Evolutionary conservation across 805 yeast species (phyloP).

Genomic region (Myxozyma geophila): DNA sequence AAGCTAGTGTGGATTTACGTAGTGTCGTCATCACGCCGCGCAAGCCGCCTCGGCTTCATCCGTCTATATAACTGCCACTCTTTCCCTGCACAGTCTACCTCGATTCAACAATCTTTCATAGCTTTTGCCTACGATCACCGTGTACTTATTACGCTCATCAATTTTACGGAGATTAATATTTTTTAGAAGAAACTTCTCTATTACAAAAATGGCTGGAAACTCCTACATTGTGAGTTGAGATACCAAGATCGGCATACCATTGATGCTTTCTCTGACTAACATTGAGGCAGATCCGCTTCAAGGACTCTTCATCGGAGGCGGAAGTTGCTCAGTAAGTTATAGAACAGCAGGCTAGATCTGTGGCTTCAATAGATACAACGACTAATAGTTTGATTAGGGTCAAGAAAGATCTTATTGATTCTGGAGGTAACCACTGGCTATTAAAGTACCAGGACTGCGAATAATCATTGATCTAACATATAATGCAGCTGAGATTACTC

Average conservation of each 20-base stretch:
- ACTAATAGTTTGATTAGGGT: conserved; percentile 14
- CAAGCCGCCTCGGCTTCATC: conserved; percentile 6
- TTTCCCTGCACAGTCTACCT: no score
- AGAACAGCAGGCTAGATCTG: no score
- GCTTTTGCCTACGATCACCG: background rate
- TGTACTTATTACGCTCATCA: background rate
- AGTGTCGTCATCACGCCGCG: conserved; percentile 18
- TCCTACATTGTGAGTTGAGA: conserved; percentile 28
- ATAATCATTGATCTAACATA: background rate
- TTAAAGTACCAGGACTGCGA: background rate
- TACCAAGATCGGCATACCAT: background rate
- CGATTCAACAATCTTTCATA: no score
- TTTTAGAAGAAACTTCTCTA: background rate
- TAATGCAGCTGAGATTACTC: conserved; percentile 33
- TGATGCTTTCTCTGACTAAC: background rate
- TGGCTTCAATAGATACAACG: background rate
- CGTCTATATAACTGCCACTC: background rate
- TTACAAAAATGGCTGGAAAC: conserved; percentile 11
- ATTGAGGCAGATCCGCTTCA: conserved; percentile 33
- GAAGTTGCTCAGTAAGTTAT: conserved; percentile 32
- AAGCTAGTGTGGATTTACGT: background rate
- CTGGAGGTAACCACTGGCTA: conserved; percentile 33
- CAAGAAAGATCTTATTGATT: conserved; percentile 31
- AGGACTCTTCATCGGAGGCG: conserved; percentile 34
- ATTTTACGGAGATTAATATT: background rate